Evolutionary conservation across 2,329 filamentous ascomycete genomes (phyloP).

Genomic region (Pseudogymnoascus sp.): DNA sequence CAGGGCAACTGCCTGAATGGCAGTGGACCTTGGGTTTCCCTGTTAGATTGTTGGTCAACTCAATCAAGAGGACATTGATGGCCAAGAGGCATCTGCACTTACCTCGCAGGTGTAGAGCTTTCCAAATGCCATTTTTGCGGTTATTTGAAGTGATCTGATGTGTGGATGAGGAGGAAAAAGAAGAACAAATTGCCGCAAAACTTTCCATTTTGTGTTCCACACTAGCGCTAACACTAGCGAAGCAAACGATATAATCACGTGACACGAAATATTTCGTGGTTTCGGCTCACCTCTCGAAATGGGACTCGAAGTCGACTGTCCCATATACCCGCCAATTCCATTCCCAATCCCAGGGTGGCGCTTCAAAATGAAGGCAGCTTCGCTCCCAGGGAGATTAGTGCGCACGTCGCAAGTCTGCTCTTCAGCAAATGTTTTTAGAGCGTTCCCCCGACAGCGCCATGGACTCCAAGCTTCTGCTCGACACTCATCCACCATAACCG

Average conservation of each 20-base stretch:
- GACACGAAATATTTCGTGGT: slow-evolving; percentile 8
- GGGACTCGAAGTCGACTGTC: neutral
- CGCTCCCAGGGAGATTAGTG: slow-evolving; percentile 23
- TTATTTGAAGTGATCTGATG: slow-evolving; percentile 5
- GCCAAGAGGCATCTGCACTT: slow-evolving; percentile 29
- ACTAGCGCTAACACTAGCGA: slow-evolving; percentile 6
- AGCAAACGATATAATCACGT: neutral
- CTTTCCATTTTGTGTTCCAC: slow-evolving; percentile 5
- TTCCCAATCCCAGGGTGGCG: slow-evolving; percentile 6
- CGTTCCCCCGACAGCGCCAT: neutral
- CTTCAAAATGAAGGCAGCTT: slow-evolving; percentile 27
- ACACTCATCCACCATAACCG: slow-evolving; percentile 24
- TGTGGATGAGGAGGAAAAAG: slow-evolving; percentile 9
- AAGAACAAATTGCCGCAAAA: slow-evolving; percentile 4
- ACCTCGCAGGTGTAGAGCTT: slow-evolving; percentile 89
- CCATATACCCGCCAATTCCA: slow-evolving; percentile 6
- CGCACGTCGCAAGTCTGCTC: slow-evolving; percentile 11
- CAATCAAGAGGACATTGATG: slow-evolving; percentile 20
- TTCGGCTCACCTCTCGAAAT: neutral
- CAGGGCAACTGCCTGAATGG: slow-evolving; percentile 90
- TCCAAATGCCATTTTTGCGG: slow-evolving; percentile 78
- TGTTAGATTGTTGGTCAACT: slow-evolving; percentile 34
- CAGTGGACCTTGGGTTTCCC: slow-evolving; percentile 84
- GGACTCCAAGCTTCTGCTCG: slow-evolving; percentile 15
- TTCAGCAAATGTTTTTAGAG: neutral